These are phyloP conservation scores for Astragalus membranaceus DNA, from an alignment of 306 rosid genomes.

Conservation along the genomic window DNA sequence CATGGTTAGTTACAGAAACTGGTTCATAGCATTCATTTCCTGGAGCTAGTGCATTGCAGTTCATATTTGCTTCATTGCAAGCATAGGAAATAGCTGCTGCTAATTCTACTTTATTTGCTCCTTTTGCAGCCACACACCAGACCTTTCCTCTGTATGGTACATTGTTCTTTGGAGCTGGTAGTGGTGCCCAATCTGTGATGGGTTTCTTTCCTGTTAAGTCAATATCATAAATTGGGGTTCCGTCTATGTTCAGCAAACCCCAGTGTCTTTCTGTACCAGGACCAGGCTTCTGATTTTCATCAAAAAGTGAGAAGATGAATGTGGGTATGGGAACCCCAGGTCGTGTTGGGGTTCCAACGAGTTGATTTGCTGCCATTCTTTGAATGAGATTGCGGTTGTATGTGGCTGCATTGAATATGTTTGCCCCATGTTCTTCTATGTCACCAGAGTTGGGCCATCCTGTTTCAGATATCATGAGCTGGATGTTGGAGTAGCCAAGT, in stretches of 20 bases:
- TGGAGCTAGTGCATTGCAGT: conserved; percentile 39
- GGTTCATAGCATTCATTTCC: conserved; percentile 41
- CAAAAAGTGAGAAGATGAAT: conserved; percentile 60
- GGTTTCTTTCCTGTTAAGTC: conserved; percentile 45
- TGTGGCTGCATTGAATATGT: conserved; percentile 50
- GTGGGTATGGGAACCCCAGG: conserved; percentile 55
- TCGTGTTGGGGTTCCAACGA: conserved; percentile 61
- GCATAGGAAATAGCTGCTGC: conserved; percentile 13
- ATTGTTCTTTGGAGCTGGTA: conserved; percentile 27
- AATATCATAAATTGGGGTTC: conserved; percentile 50
- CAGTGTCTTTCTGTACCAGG: conserved; percentile 68
- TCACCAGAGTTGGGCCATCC: conserved; percentile 77
- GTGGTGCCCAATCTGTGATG: conserved; percentile 10
- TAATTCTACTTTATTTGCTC: conserved; percentile 22
- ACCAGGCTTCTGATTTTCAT: conserved; percentile 66
- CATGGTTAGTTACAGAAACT: conserved; percentile 30
- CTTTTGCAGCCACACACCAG: conserved; percentile 45
- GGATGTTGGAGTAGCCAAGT: conserved; percentile 57
- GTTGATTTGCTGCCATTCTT: conserved; percentile 44
- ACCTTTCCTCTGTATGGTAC: conserved; percentile 27
- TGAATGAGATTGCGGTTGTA: conserved; percentile 57
- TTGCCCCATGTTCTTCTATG: conserved; percentile 46
- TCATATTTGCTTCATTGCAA: conserved; percentile 28
- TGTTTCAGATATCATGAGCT: conserved; percentile 53
- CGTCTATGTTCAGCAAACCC: conserved; percentile 56